Percentiles rank a stretch among this genome's conserved stretches.
phyloP scores from a whole-genome alignment of 2,329 filamentous ascomycete genomes.

The Corinectria fuckeliana region DNA sequence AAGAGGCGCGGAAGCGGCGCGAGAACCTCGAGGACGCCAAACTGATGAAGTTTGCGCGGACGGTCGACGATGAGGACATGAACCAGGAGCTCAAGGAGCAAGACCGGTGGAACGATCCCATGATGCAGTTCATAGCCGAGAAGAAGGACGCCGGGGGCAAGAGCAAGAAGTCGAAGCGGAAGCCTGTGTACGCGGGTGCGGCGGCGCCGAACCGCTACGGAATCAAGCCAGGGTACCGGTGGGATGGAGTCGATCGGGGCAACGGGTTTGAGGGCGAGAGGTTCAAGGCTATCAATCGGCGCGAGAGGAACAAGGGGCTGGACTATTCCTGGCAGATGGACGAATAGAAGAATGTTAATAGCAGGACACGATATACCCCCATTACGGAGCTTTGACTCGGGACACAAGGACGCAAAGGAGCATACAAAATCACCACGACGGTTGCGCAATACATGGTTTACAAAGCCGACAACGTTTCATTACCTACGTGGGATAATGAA shows the following conservation, averaged over 20 bases:
- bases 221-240: constrained; percentile 89
- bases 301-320: constrained; percentile 76
- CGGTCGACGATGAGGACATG: constrained; percentile 83
- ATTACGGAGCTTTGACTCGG: constrained; percentile 17
- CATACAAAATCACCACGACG: background rate
- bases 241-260: constrained; percentile 94
- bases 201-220: constrained; percentile 92
- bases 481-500: background rate
- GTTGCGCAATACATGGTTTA: background rate
- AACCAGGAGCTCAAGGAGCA: constrained; percentile 81
- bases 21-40: constrained; percentile 80
- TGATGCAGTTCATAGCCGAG: constrained; percentile 75
- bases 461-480: background rate
- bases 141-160: constrained; percentile 45
- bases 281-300: constrained; percentile 85
- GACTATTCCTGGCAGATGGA: constrained; percentile 98
- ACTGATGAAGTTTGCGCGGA: constrained; percentile 79
- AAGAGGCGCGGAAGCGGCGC: constrained; percentile 67
- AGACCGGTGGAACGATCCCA: constrained; percentile 93
- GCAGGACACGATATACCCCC: constrained; percentile 33
- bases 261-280: constrained; percentile 94
- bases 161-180: constrained; percentile 48
- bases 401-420: background rate
- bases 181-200: constrained; percentile 77
- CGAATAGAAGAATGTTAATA: constrained; percentile 61